Percentiles rank a stretch among this genome's conserved stretches.
These are phyloP conservation scores for Parvularia atlantis DNA, from an alignment of 78 protist species.

Conservation along the genomic window DNA sequence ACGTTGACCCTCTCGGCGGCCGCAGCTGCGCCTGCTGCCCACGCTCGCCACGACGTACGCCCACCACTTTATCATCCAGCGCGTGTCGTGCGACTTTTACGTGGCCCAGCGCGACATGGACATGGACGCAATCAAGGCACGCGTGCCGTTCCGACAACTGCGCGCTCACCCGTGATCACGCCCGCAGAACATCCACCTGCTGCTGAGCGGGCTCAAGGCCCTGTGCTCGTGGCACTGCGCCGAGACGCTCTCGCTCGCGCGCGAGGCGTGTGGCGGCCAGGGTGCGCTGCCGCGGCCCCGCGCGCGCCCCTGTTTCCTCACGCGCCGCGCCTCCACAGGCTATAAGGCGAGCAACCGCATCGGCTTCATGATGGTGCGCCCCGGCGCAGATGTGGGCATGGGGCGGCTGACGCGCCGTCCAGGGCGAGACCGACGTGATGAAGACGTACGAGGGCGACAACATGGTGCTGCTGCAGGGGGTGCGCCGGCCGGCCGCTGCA, in stretches of 20 bases:
- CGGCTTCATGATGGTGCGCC: neutral
- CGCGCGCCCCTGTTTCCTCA: no score
- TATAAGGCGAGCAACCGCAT: no score
- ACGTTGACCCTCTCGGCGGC: no score
- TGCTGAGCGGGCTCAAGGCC: neutral
- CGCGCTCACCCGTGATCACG: no score
- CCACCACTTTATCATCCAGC: neutral
- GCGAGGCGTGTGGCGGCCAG: conserved; percentile 8
- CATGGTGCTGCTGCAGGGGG: no score
- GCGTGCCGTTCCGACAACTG: no score
- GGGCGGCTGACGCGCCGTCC: neutral
- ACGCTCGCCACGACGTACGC: conserved; percentile 30
- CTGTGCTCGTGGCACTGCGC: neutral
- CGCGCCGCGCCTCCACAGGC: no score
- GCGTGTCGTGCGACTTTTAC: neutral
- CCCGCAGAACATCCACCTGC: neutral
- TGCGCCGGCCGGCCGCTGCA: no score
- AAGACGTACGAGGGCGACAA: neutral
- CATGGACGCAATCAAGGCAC: neutral
- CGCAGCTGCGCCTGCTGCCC: conserved; percentile 26
- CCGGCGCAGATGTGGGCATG: neutral
- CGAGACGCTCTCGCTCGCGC: neutral
- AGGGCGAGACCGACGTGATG: conserved; percentile 1
- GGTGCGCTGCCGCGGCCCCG: no score
- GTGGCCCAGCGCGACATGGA: neutral